Conservation (phyloP, 768 basidiomycete genomes). For the Pulveroboletus sp. region DNA sequence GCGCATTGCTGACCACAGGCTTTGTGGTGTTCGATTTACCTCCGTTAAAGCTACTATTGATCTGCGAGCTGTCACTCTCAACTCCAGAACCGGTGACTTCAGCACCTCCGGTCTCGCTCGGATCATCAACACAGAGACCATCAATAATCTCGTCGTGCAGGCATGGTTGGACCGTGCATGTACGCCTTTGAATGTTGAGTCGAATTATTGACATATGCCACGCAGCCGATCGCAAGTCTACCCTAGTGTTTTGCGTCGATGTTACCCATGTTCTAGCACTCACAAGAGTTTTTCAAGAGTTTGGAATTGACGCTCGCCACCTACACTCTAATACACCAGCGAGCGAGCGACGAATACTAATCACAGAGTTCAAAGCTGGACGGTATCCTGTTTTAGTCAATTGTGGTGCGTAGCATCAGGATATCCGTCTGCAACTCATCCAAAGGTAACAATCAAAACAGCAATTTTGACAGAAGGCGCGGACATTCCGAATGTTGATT, state of each 20-base stretch:
- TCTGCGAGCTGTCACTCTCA: constrained; percentile 64
- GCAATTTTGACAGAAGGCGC: constrained; percentile 92
- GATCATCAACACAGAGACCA: constrained; percentile 74
- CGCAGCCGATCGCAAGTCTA: constrained; percentile 70
- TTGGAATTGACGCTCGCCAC: constrained; percentile 84
- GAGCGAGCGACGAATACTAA: constrained; percentile 58
- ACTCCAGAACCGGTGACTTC: constrained; percentile 75
- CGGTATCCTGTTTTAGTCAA: constrained; percentile 86
- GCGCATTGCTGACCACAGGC: constrained; percentile 51
- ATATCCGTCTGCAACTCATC: background rate
- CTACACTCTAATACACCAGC: constrained; percentile 68
- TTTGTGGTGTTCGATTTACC: constrained; percentile 85
- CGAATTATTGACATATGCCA: constrained; percentile 4
- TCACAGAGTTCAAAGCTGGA: constrained; percentile 67
- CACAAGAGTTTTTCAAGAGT: constrained; percentile 66
- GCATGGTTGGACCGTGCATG: constrained; percentile 86
- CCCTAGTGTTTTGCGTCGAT: constrained; percentile 89
- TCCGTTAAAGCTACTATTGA: constrained; percentile 74
- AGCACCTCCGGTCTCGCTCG: constrained; percentile 72
- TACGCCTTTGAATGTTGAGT: constrained; percentile 33
- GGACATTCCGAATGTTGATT: constrained; percentile 94
- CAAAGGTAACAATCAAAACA: constrained; percentile 10
- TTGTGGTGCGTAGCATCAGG: constrained; percentile 57
- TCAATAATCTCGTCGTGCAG: constrained; percentile 77
- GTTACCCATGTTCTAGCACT: constrained; percentile 75